A percentile compares a stretch with the other conserved stretches of the same genome.
Conservation (phyloP, 2,329 filamentous ascomycete species). For the Cladosporium sp. region DNA sequence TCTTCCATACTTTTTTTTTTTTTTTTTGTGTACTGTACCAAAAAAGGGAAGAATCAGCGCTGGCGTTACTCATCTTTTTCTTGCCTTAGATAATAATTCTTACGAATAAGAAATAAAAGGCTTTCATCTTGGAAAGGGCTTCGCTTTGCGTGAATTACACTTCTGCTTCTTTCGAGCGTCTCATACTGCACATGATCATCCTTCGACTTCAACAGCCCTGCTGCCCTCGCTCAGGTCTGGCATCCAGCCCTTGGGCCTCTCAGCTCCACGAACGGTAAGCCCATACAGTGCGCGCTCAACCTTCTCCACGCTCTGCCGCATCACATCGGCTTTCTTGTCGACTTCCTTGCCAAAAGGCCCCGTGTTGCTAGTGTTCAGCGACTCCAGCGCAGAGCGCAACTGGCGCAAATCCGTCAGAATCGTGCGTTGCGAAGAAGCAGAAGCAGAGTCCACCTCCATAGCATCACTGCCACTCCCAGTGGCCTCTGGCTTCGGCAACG, state of each 20-base stretch:
- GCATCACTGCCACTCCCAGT: constrained; percentile 23
- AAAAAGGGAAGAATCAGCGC: constrained; percentile 15
- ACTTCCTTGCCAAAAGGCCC: constrained; percentile 63
- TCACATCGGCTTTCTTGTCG: constrained; percentile 78
- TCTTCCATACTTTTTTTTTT: no score
- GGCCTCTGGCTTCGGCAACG: constrained; percentile 40
- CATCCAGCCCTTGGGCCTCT: constrained; percentile 88
- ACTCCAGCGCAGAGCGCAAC: constrained; percentile 74
- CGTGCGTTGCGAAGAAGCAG: constrained; percentile 43
- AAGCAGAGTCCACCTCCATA: constrained; percentile 38
- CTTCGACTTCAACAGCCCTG: constrained; percentile 44
- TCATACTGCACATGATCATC: background rate
- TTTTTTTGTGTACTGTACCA: constrained; percentile 17
- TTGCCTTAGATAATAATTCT: background rate
- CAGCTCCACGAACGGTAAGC: constrained; percentile 79
- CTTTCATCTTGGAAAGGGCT: constrained; percentile 22
- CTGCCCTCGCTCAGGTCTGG: constrained; percentile 61
- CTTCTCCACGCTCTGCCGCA: constrained; percentile 87
- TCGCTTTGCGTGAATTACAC: background rate
- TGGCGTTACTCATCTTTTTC: constrained; percentile 11
- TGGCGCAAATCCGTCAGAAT: constrained; percentile 80
- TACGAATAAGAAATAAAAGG: background rate
- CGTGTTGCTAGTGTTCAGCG: constrained; percentile 57
- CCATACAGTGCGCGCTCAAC: constrained; percentile 90
- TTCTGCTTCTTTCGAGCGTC: background rate